Evolutionary conservation across 2,329 filamentous ascomycete species (phyloP), one percentile per base, ranked within the genome.

Genomic region (Neonectria hederae): DNA sequence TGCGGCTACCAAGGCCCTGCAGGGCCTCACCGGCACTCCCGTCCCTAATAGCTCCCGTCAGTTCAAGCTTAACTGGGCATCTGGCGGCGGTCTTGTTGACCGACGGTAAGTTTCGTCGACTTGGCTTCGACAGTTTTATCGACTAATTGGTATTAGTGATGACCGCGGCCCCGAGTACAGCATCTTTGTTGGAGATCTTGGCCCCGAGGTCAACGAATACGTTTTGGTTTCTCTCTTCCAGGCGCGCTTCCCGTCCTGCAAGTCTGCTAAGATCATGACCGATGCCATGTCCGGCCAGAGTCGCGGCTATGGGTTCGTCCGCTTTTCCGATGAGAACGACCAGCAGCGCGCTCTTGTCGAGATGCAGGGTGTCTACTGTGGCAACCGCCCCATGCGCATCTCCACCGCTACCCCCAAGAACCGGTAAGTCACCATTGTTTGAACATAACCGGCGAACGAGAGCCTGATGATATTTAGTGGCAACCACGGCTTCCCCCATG

Each of bases 21-120:
- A n/a, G n/a, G 85, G 86, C 51, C 86, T 98, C 54, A 98, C 97
- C 78, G 95, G 96, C 54, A 91, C 89, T 61, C 84, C 92, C 52
- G 97, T 99, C 72, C 94, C 95, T 49, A 97, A 97, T 86, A 97
- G 94, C 66, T 91, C 91, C 74, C 93, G 96, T 46, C 91, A 93
- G 53, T 99, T 99, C 88, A 98, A 98, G 87, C 89, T 99, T 65
- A 99, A 99, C 88, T 99, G 96, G 96, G 96, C 96, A 71, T 97
- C 94, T 70, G 96, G 96, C 71, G 96, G 96, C 76, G 96, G 96
- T 62, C 87, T 99, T 45, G 93, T 97, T 72, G 96, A 99, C 80
- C 92, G 96, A 79, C 92, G 93, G 92, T 93, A 83, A 77, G 87
- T 79, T 49, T 10, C 14, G 24, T 43, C n/a, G 21, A 35, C 24